Conservation (phyloP, 148 eudicot species). For the Rhododendron ovatum region DNA sequence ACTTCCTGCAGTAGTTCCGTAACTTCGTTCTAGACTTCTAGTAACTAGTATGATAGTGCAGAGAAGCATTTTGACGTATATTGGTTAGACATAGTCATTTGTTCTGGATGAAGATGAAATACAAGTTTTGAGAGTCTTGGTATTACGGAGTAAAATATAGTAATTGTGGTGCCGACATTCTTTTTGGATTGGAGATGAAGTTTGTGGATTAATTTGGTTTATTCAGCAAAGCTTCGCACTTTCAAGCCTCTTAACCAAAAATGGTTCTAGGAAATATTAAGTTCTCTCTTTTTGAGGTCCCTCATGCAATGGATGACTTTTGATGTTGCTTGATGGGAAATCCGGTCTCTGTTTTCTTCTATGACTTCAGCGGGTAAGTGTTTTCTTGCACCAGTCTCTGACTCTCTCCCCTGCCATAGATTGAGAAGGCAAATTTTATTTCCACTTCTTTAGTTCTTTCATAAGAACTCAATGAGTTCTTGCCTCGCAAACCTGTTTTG, state of each 20-base stretch:
- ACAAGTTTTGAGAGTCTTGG: background rate
- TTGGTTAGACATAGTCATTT: background rate
- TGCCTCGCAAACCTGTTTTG: background rate
- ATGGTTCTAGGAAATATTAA: background rate
- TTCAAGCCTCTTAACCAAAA: background rate
- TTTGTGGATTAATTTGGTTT: background rate
- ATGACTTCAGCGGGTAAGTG: background rate
- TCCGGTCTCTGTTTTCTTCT: background rate
- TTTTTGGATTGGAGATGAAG: background rate
- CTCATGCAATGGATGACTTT: background rate
- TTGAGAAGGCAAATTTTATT: background rate
- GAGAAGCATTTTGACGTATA: background rate
- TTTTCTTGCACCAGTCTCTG: background rate
- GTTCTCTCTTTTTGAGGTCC: background rate
- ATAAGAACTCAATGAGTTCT: background rate
- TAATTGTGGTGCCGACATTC: background rate
- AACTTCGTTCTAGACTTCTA: background rate
- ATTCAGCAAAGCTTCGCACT: background rate
- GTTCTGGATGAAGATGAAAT: background rate
- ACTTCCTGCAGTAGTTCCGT: background rate
- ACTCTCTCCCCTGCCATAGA: background rate
- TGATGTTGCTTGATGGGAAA: background rate
- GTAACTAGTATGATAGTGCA: background rate
- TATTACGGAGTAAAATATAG: background rate
- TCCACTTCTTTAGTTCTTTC: background rate